These are phyloP conservation scores for Amaranthus hypochondriacus DNA, from an alignment of 148 eudicot species.

Conservation along the genomic window DNA sequence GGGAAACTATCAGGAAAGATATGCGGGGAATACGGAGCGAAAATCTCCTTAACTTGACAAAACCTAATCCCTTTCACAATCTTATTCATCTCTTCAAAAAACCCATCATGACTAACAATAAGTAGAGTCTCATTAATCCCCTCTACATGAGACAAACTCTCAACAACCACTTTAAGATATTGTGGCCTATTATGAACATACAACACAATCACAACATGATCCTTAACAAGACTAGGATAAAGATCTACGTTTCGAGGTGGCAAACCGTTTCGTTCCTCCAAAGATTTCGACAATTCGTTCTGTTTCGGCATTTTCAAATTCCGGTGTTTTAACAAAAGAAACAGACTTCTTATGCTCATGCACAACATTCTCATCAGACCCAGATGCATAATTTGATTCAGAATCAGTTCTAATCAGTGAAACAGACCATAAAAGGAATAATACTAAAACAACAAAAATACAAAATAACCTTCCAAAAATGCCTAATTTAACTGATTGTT, in stretches of 20 bases:
- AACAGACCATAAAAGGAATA: constrained; percentile 37
- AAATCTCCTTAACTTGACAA: constrained; percentile 90
- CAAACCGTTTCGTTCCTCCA: constrained; percentile 52
- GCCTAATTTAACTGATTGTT: constrained; percentile 40
- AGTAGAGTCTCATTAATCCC: constrained; percentile 83
- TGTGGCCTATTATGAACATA: constrained; percentile 96
- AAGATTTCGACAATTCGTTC: constrained; percentile 45
- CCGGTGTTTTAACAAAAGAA: constrained; percentile 2
- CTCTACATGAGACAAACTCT: constrained; percentile 68
- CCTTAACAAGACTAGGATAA: constrained; percentile 53
- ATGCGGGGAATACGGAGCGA: constrained; percentile 87
- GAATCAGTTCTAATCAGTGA: constrained; percentile 36
- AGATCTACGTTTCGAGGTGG: constrained; percentile 76
- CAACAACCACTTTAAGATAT: constrained; percentile 64
- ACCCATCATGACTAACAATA: constrained; percentile 93
- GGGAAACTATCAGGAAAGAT: constrained; percentile 66
- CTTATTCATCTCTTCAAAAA: constrained; percentile 78
- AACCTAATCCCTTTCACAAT: constrained; percentile 74
- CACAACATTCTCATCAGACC: constrained; percentile 21
- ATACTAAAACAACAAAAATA: constrained; percentile 32
- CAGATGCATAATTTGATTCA: constrained; percentile 29
- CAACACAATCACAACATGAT: constrained; percentile 69
- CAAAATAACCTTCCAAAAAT: constrained; percentile 38
- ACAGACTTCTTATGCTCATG: constrained; percentile 11
- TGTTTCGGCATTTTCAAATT: constrained; percentile 46